Percentiles rank a stretch among this genome's conserved stretches.
Conservation (phyloP, 345 rosid genomes). For the Gossypium raimondii region DNA sequence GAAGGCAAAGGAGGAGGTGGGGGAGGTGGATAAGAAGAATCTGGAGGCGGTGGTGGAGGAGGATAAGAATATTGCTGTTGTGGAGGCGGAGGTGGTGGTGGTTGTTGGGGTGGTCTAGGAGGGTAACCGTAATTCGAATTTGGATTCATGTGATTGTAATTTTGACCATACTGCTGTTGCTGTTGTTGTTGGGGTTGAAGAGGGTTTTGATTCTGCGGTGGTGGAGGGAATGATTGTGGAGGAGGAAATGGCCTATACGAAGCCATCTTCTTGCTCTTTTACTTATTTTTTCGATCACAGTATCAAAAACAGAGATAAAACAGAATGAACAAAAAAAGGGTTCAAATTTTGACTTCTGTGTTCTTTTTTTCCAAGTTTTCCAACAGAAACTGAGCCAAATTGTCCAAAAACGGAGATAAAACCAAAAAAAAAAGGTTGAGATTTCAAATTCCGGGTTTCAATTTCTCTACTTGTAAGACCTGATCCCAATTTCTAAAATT, state of each 20-base stretch:
- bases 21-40: slow-evolving; percentile 50
- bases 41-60: slow-evolving; percentile 30
- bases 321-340: neutral
- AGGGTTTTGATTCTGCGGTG: slow-evolving; percentile 22
- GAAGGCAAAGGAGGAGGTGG: slow-evolving; percentile 49
- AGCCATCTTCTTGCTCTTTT: slow-evolving; percentile 28
- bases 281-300: neutral
- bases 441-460: no score
- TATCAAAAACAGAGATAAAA: slow-evolving; percentile 8
- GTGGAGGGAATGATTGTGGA: slow-evolving; percentile 32
- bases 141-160: slow-evolving; percentile 25
- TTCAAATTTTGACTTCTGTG: neutral
- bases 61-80: slow-evolving; percentile 65
- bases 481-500: neutral
- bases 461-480: neutral
- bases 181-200: slow-evolving; percentile 20
- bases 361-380: neutral
- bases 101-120: slow-evolving; percentile 33
- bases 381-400: neutral
- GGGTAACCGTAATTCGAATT: slow-evolving; percentile 30
- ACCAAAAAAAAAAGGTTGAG: neutral
- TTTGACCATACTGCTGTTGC: slow-evolving; percentile 12
- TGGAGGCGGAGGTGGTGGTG: slow-evolving; percentile 47
- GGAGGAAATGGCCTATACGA: slow-evolving; percentile 50
- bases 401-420: neutral